These are phyloP conservation scores for Hyaloscypha hepaticicola DNA, from an alignment of 495 filamentous ascomycete genomes.

Conservation along the genomic window DNA sequence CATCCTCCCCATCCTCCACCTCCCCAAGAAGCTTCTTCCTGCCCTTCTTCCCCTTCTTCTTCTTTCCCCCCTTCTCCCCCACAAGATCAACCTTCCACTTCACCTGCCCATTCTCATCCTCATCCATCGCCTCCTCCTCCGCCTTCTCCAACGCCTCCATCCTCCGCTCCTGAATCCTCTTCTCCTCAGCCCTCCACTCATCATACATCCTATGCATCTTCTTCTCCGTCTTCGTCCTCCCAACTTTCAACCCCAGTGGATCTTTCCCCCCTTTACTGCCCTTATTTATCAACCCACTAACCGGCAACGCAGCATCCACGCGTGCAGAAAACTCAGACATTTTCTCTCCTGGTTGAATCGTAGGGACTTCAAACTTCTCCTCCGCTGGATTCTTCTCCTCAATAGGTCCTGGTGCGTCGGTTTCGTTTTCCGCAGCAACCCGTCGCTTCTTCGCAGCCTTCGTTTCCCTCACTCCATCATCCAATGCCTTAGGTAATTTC, in stretches of 20 bases:
- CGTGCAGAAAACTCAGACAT: conserved; percentile 80
- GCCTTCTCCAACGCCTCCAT: conserved; percentile 61
- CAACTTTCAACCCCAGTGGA: conserved; percentile 54
- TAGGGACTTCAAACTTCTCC: conserved; percentile 44
- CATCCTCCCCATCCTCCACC: conserved; percentile 54
- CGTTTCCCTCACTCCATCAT: conserved; percentile 55
- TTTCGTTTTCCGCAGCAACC: background rate
- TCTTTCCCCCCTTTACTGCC: conserved; percentile 47
- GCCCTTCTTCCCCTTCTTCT: conserved; percentile 48
- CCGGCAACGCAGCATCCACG: conserved; percentile 81
- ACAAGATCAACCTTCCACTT: conserved; percentile 52
- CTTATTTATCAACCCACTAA: conserved; percentile 61
- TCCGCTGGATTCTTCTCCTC: conserved; percentile 10
- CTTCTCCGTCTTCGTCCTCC: conserved; percentile 74
- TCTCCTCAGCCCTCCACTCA: conserved; percentile 72
- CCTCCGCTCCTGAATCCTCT: conserved; percentile 52
- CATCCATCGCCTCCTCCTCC: conserved; percentile 57
- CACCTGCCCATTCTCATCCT: conserved; percentile 58
- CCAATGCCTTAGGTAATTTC: conserved; percentile 60
- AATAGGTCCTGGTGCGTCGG: conserved; percentile 30
- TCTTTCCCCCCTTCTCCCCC: conserved; percentile 44
- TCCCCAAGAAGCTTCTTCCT: conserved; percentile 40
- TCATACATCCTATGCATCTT: conserved; percentile 77
- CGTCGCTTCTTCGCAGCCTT: conserved; percentile 48
- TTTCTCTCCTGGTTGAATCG: conserved; percentile 77